These are phyloP conservation scores for Spiromastix sp. DNA, from an alignment of 2,329 filamentous ascomycete genomes.

Conservation along the genomic window DNA sequence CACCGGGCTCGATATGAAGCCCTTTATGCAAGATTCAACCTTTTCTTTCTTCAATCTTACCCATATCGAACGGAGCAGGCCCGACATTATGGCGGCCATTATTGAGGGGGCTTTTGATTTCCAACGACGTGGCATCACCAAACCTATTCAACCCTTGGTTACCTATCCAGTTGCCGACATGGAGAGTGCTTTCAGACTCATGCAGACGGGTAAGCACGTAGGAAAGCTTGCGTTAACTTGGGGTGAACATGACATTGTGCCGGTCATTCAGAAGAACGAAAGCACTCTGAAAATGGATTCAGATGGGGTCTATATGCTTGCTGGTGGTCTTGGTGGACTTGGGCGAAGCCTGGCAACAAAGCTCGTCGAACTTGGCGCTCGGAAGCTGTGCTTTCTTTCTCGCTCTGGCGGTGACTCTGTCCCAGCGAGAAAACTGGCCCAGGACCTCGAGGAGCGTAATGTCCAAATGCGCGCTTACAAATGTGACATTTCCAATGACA, in stretches of 20 bases:
- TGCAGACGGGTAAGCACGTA: constrained; percentile 13
- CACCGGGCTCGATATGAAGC: constrained; percentile 9
- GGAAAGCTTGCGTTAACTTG: constrained; percentile 13
- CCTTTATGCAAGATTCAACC: constrained; percentile 11
- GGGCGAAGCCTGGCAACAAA: constrained; percentile 14
- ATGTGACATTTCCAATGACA: constrained; percentile 17
- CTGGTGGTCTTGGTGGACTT: constrained; percentile 17
- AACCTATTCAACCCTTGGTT: neutral
- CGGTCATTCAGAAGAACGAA: constrained; percentile 10
- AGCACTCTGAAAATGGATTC: constrained; percentile 7
- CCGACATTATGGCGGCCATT: neutral
- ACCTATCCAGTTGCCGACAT: constrained; percentile 5
- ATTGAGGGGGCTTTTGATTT: neutral
- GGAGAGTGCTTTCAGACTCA: constrained; percentile 17
- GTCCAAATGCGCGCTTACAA: constrained; percentile 10
- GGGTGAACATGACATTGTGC: constrained; percentile 8
- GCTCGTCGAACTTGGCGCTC: constrained; percentile 18
- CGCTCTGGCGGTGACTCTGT: constrained; percentile 13
- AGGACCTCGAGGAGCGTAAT: constrained; percentile 11
- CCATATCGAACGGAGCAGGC: neutral
- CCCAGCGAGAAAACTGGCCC: constrained; percentile 11
- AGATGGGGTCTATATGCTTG: constrained; percentile 15
- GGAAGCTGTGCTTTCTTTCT: constrained; percentile 21
- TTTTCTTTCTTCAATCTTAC: constrained; percentile 11
- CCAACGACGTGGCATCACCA: neutral